Evolutionary conservation across 805 yeast species (phyloP).

Genomic region (Ogataea methanolica): DNA sequence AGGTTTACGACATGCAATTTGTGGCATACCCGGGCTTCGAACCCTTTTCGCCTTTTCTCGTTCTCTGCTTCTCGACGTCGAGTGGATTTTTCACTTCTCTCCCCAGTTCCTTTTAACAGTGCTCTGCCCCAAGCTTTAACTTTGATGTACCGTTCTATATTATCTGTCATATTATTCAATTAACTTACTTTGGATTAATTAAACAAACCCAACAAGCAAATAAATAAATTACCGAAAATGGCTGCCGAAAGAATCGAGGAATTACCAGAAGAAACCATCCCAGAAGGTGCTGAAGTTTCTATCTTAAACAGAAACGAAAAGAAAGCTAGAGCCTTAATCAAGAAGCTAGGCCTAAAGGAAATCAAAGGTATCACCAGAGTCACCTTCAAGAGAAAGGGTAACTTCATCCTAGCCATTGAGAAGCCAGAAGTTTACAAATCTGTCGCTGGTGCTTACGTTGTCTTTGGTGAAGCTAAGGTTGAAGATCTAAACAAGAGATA

Average conservation of each 20-base stretch:
- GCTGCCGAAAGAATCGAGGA: constrained; percentile 28
- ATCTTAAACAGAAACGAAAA: constrained; percentile 87
- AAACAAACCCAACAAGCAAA: neutral
- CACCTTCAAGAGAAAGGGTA: constrained; percentile 90
- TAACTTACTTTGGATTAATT: neutral
- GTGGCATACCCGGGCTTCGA: no score
- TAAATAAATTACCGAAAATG: constrained; percentile 7
- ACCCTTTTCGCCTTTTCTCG: no score
- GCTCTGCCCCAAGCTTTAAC: no score
- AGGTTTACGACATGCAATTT: no score
- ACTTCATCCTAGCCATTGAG: constrained; percentile 87
- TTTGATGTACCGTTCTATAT: no score
- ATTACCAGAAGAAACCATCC: constrained; percentile 42
- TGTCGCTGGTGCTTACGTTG: constrained; percentile 89
- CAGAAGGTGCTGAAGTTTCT: constrained; percentile 79
- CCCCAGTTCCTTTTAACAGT: no score
- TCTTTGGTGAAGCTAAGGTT: constrained; percentile 96
- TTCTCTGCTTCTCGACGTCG: no score
- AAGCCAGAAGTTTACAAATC: constrained; percentile 94
- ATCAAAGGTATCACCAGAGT: constrained; percentile 92
- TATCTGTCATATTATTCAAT: neutral
- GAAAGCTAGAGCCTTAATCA: constrained; percentile 88
- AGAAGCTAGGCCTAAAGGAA: constrained; percentile 84
- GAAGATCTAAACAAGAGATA: constrained; percentile 89
- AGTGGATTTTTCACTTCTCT: no score